A percentile compares a stretch with the other conserved stretches of the same genome.
phyloP scores from a whole-genome alignment of 768 basidiomycete species.

The Xerocomellus chrysenteron region DNA sequence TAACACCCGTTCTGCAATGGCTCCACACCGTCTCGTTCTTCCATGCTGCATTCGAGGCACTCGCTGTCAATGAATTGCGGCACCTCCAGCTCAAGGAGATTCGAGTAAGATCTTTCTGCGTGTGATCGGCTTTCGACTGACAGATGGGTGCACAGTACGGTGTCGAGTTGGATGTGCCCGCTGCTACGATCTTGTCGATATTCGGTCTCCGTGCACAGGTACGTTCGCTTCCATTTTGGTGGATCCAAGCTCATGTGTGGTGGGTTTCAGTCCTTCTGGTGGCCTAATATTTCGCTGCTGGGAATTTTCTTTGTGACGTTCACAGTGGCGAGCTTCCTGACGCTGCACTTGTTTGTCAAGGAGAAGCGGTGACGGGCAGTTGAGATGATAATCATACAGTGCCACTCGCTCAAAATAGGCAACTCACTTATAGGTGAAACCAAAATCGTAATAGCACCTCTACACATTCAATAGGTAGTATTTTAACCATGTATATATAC shows the following conservation, averaged over 20 bases:
- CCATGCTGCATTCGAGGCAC: constrained; percentile 96
- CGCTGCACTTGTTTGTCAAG: constrained; percentile 85
- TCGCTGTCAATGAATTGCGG: constrained; percentile 96
- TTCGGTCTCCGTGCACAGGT: constrained; percentile 91
- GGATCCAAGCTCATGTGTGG: constrained; percentile 6
- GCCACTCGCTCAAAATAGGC: no score
- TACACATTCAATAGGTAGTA: no score
- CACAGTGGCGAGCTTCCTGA: constrained; percentile 73
- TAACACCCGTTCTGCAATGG: constrained; percentile 73
- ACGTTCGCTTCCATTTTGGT: constrained; percentile 8
- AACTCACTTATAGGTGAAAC: no score
- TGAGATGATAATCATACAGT: background rate
- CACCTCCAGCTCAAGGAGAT: constrained; percentile 91
- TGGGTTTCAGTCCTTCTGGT: constrained; percentile 84
- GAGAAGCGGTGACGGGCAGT: constrained; percentile 48
- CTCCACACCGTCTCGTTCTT: constrained; percentile 93
- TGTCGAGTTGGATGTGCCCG: constrained; percentile 94
- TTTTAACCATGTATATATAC: no score
- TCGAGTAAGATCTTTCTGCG: constrained; percentile 55
- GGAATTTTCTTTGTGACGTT: constrained; percentile 85
- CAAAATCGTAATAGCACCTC: no score
- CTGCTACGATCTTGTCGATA: constrained; percentile 90
- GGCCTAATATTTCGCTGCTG: constrained; percentile 88
- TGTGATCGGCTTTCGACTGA: constrained; percentile 3
- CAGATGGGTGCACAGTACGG: constrained; percentile 67